Evolutionary conservation across 495 filamentous ascomycete species (phyloP).

Genomic region (Penicillium tannophilum): DNA sequence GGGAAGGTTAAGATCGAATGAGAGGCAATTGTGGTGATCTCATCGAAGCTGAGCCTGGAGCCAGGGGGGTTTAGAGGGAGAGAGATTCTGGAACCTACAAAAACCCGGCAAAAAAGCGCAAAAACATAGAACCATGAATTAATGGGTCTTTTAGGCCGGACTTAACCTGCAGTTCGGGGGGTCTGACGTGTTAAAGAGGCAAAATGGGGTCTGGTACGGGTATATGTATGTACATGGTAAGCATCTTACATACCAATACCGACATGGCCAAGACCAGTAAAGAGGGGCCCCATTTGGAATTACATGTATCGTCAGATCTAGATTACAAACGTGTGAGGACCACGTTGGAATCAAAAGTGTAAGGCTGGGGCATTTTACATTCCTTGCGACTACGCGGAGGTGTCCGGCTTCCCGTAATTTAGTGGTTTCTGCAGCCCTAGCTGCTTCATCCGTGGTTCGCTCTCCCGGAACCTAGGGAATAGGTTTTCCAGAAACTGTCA

Average conservation of each 20-base stretch:
- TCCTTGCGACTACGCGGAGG: not conserved
- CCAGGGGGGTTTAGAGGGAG: slow-evolving; percentile 8
- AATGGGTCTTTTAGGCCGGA: slow-evolving; percentile 20
- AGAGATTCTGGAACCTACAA: slow-evolving; percentile 13
- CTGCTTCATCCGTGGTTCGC: slow-evolving; percentile 13
- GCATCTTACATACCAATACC: slow-evolving; percentile 16
- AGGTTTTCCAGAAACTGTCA: slow-evolving; percentile 22
- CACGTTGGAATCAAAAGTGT: slow-evolving; percentile 10
- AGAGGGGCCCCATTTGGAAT: not conserved
- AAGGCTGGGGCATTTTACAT: slow-evolving; percentile 1
- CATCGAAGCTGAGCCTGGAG: slow-evolving; percentile 25
- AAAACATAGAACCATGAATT: slow-evolving; percentile 17
- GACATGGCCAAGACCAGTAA: not conserved
- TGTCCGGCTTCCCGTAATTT: slow-evolving; percentile 14
- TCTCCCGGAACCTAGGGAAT: slow-evolving; percentile 9
- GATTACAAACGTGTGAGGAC: slow-evolving; percentile 7
- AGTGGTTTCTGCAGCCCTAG: too few species aligned
- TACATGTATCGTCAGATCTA: slow-evolving; percentile 4
- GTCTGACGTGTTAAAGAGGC: slow-evolving; percentile 22
- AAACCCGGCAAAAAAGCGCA: slow-evolving; percentile 11
- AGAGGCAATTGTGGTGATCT: slow-evolving; percentile 27
- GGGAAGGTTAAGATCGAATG: slow-evolving; percentile 19
- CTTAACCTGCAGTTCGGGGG: slow-evolving; percentile 21
- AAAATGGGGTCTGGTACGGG: slow-evolving; percentile 11
- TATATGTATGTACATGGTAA: slow-evolving; percentile 17